Conservation (phyloP, 345 rosid species). For the Eucalyptus regnans region DNA sequence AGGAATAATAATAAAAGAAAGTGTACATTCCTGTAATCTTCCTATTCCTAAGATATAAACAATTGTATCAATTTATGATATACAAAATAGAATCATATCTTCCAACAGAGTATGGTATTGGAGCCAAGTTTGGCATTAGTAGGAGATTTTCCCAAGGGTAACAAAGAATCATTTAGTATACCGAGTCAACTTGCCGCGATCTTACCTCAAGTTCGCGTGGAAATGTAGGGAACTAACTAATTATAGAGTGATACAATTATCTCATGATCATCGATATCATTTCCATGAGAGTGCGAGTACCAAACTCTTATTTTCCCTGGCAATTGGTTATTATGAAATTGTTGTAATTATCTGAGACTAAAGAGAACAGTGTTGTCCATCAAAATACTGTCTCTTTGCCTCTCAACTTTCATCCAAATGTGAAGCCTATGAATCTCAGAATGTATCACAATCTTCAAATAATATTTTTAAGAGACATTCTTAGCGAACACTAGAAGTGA, state of each 20-base stretch:
- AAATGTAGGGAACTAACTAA: not conserved
- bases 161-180: not conserved
- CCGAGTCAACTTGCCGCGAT: not conserved
- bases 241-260: not conserved
- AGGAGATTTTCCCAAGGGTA: not conserved
- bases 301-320: too few species aligned
- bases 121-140: not conserved
- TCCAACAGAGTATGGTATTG: not conserved
- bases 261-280: not conserved
- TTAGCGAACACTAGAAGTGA: not conserved
- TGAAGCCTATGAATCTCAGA: too few species aligned
- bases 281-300: too few species aligned
- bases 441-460: not conserved
- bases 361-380: not conserved
- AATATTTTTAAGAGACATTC: not conserved
- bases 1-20: too few species aligned
- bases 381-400: not conserved
- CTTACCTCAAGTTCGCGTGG: not conserved
- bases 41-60: too few species aligned
- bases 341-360: not conserved
- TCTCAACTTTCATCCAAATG: too few species aligned
- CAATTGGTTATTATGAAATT: too few species aligned
- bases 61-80: too few species aligned
- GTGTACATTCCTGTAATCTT: too few species aligned
- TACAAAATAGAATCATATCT: too few species aligned